These are phyloP conservation scores for Calophaca sinica DNA, from an alignment of 306 rosid species.

Conservation along the genomic window DNA sequence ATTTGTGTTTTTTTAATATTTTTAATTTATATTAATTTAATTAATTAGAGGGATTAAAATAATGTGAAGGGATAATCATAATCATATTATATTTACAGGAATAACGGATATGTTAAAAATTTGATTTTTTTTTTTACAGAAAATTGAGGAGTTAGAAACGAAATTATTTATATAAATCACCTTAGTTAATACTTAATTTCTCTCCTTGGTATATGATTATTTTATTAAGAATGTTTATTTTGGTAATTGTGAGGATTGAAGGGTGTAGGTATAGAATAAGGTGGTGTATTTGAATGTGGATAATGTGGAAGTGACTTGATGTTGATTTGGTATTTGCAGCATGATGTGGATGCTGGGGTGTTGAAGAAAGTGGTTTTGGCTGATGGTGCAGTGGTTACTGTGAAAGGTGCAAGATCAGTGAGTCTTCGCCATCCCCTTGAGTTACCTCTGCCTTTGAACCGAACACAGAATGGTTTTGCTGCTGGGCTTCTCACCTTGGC, in stretches of 20 bases:
- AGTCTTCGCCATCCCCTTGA: constrained; percentile 89
- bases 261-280: not conserved
- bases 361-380: constrained; percentile 91
- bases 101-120: too few relatives aligned
- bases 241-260: constrained; percentile 21
- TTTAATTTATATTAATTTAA: not conserved
- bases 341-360: constrained; percentile 98
- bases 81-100: not conserved
- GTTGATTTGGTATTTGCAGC: constrained; percentile 62
- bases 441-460: constrained; percentile 80
- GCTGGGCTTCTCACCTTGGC: constrained; percentile 81
- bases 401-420: constrained; percentile 93
- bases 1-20: not conserved
- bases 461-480: constrained; percentile 67
- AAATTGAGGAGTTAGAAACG: too few relatives aligned
- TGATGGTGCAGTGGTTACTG: constrained; percentile 96
- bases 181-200: too few relatives aligned
- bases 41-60: not conserved
- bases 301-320: constrained; percentile 15
- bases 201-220: too few relatives aligned
- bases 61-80: not conserved
- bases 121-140: too few relatives aligned
- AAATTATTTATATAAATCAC: too few relatives aligned
- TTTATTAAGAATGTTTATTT: not conserved
- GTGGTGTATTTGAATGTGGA: constrained; percentile 17